Evolutionary conservation across 495 filamentous ascomycete species (phyloP), one percentile per base, ranked within the genome.

Genomic region (Geoglossum glabrum): DNA sequence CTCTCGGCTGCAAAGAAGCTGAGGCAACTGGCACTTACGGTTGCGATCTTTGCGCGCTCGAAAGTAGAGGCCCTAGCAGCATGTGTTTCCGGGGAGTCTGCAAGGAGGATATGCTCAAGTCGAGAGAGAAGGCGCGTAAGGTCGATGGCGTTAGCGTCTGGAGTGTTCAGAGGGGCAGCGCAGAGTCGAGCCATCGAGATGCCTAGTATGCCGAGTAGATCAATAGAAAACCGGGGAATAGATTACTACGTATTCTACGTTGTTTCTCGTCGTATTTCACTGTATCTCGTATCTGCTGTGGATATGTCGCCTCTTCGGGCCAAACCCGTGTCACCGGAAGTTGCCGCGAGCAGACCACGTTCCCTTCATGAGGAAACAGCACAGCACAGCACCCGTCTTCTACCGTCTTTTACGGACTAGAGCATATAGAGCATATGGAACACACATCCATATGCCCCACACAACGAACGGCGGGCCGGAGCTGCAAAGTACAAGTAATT

Each of bases 101-200:
- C 77, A 31, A 90, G 75, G 51, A 94, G 75, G 59, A 79, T 84
- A 54, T 81, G 74, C 65, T 90, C 81, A 6, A 94, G 73, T 1
- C 86, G 81, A 56, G 73, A 70, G 54, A 93, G 77, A n/a, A 90
- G 76, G n/a, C 85, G 77, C 49, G 73, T 76, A 10, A 90, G 76
- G 61, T 84, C 82, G 21, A 83, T 73, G 17, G 75, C 61, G 38
- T 70, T 71, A 26, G 57, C 21, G 46, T 67, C 65, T 15, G 59
- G 58, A 17, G 31, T 54, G 36, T 25, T 10, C 13, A 38, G 11
- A n/a, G 13, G 40, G 3, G 25, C n/a, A 30, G 40, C 34, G 5
- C 31, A 52, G 23, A 52, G 28, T 52, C 49, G 49, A 30, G 49
- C 49, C 49, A 52, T 52, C 49, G 4, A 19, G 2, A 17, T 13